These are phyloP conservation scores for Taphrina deformans DNA, from an alignment of 1,139 yeast species.

Conservation along the genomic window DNA sequence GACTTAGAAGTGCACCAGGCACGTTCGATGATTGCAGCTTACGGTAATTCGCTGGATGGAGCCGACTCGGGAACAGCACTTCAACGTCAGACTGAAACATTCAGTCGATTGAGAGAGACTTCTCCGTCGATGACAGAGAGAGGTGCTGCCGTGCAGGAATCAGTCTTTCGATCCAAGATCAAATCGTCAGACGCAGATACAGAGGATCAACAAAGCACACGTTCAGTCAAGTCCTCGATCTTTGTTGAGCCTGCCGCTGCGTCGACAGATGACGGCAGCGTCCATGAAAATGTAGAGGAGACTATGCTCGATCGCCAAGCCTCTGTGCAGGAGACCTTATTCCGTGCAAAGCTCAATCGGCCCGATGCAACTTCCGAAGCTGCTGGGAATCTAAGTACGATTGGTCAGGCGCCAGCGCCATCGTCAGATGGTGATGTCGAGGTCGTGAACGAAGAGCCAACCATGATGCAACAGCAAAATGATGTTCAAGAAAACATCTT, in stretches of 20 bases:
- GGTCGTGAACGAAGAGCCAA: constrained; percentile 12
- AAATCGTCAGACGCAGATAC: constrained; percentile 3
- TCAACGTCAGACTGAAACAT: neutral
- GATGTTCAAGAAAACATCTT: constrained; percentile 27
- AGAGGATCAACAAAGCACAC: neutral
- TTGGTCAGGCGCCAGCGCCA: constrained; percentile 24
- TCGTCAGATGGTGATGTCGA: constrained; percentile 20
- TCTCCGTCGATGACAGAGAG: constrained; percentile 28
- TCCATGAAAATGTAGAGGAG: constrained; percentile 3
- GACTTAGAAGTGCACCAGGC: neutral
- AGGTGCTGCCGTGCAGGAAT: constrained; percentile 31
- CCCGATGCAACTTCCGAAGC: neutral
- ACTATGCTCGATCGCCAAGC: constrained; percentile 26
- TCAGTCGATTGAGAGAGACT: neutral
- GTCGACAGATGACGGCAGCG: constrained; percentile 24
- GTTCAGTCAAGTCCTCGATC: constrained; percentile 26
- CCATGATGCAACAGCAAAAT: constrained; percentile 29
- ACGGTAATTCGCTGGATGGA: constrained; percentile 16
- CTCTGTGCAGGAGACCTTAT: constrained; percentile 22
- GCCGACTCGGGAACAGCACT: neutral
- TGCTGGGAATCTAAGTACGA: constrained; percentile 9
- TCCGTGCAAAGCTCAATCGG: constrained; percentile 21
- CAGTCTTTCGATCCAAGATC: constrained; percentile 29
- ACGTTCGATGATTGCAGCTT: constrained; percentile 11
- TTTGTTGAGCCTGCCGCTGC: constrained; percentile 25